Base-by-base conservation (phyloP, 2,329 filamentous ascomycete genomes). In the Neoarthrinium moseri region DNA sequence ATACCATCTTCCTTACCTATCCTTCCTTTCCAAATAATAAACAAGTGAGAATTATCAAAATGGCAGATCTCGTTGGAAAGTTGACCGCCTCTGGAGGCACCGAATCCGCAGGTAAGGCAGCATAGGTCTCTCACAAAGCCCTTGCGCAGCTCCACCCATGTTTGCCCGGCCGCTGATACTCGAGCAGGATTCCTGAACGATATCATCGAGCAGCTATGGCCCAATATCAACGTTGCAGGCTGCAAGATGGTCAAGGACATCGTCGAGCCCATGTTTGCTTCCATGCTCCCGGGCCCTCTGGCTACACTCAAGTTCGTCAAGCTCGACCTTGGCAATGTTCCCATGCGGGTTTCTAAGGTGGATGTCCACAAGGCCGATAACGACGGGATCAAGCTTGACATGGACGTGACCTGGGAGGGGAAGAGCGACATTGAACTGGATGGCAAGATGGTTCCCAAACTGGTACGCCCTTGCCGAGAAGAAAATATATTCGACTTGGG, bases 181-280 rank as follows among this genome's bases (percentile, higher is more conserved):
- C 18, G n/a, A 5, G 11, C 30, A 63, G 63, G 61, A 20, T 75
- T 75, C 51, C 63, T 76, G 42, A 76, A 76, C 52, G 71, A 75
- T 48, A 68, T 76, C 24, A 62, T 75, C 29, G 63, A 54, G 12
- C 70, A 73, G 45, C 56, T 76, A 55, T 76, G 73, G 73, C 73
- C 73, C 27, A 74, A 75, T 53, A 73, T 75, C 58, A 66, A 64
- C 34, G 63, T 71, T 5, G 71, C 68, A 17, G 70, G 65, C 32
- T 59, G 63, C 54, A 61, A 62, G 36, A 74, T 74, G 61, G 59
- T 66, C 33, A 75, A 74, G 50, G 66, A 73, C 5, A 70, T 70
- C 15, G 72, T 71, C 23, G 71, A 75, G 52, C 72, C 72, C 27
- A 74, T 75, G 54, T 67, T 75, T 30, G 67, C 65, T 1, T 63